phyloP scores from a whole-genome alignment of 2,329 filamentous ascomycete genomes.

The Talaromyces sp. region DNA sequence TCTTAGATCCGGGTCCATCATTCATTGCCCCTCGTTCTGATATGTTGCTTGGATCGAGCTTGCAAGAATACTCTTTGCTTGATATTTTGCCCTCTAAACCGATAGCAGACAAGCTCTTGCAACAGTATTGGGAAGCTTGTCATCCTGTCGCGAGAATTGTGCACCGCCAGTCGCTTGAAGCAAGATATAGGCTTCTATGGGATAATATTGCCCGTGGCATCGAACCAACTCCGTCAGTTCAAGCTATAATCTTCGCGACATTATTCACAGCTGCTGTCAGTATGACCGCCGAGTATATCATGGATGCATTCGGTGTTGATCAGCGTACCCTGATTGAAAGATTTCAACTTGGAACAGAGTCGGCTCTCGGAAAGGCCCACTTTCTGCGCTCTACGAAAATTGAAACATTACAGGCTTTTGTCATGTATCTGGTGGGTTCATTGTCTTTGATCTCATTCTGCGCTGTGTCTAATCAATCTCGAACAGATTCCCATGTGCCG shows the following conservation, averaged over 20 bases:
- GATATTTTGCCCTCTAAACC: constrained; percentile 58
- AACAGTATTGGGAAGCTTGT: constrained; percentile 65
- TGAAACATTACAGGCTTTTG: constrained; percentile 72
- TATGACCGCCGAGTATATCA: constrained; percentile 54
- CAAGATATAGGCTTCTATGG: constrained; percentile 64
- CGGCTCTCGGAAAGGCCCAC: constrained; percentile 64
- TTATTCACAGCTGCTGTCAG: constrained; percentile 68
- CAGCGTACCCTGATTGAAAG: constrained; percentile 59
- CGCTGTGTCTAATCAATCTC: background rate
- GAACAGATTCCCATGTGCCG: constrained; percentile 65
- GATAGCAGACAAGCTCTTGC: constrained; percentile 59
- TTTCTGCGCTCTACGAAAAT: constrained; percentile 67
- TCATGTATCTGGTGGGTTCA: constrained; percentile 64
- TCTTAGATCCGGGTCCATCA: constrained; percentile 60
- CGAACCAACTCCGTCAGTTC: constrained; percentile 61
- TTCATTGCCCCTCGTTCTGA: constrained; percentile 66
- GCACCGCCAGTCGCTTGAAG: constrained; percentile 64
- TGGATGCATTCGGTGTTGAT: constrained; percentile 53
- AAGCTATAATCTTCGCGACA: constrained; percentile 66
- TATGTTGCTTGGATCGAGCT: constrained; percentile 60
- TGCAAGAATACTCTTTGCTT: constrained; percentile 51
- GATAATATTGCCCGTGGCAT: constrained; percentile 55
- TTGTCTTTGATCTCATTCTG: background rate
- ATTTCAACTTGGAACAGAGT: constrained; percentile 64
- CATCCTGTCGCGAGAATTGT: constrained; percentile 66